These are phyloP conservation scores for Martiniozyma asiatica DNA, from an alignment of 1,139 yeast species.

Conservation along the genomic window DNA sequence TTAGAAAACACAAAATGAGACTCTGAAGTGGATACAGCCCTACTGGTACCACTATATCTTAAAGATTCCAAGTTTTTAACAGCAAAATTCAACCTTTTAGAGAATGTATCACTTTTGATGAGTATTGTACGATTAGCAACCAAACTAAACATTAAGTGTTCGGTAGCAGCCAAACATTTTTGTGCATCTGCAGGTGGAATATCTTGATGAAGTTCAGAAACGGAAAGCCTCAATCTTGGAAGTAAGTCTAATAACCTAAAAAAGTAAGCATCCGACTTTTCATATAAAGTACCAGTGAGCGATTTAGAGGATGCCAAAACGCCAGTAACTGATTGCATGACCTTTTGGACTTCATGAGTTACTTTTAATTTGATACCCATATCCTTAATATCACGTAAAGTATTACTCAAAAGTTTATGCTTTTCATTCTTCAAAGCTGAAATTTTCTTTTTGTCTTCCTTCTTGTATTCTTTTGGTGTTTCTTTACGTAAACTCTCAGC, in stretches of 20 bases:
- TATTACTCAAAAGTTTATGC: constrained; percentile 62
- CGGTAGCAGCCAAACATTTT: constrained; percentile 70
- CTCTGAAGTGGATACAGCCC: not conserved
- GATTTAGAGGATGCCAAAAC: constrained; percentile 46
- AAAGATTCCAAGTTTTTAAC: constrained; percentile 2
- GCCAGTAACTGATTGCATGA: constrained; percentile 51
- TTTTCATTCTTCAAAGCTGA: constrained; percentile 74
- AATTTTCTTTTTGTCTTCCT: constrained; percentile 62
- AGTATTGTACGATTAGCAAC: constrained; percentile 40
- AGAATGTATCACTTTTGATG: constrained; percentile 21
- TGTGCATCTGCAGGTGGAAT: constrained; percentile 66
- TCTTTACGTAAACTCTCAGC: constrained; percentile 57
- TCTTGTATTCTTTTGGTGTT: constrained; percentile 62
- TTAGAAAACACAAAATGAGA: not conserved
- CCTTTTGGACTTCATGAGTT: constrained; percentile 49
- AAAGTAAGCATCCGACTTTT: constrained; percentile 47
- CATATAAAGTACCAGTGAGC: constrained; percentile 29
- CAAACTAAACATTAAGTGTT: constrained; percentile 50
- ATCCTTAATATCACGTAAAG: constrained; percentile 58
- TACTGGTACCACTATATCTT: not conserved
- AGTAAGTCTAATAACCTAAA: constrained; percentile 65
- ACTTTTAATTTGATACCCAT: constrained; percentile 64
- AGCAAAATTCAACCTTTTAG: constrained; percentile 6
- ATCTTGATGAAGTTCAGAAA: constrained; percentile 53
- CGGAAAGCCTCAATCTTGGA: constrained; percentile 65